Percentiles rank a stretch among this genome's conserved stretches.
Conservation (phyloP, 768 basidiomycete genomes). For the Termitomyces sp. region DNA sequence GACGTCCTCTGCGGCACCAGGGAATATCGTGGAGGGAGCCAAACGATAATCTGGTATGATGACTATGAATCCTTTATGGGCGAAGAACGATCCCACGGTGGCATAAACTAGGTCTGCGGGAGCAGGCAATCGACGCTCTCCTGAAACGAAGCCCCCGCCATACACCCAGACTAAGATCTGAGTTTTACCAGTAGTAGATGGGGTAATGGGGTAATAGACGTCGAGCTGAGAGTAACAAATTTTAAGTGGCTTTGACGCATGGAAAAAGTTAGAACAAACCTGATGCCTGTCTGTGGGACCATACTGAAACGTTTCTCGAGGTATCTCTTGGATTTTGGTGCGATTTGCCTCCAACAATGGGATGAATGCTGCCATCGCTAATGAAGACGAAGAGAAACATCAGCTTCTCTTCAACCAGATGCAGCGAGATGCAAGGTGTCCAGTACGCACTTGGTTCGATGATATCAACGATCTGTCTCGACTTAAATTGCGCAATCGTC, state of each 20-base stretch:
- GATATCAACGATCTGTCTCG: slow-evolving; percentile 25
- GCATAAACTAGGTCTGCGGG: slow-evolving; percentile 49
- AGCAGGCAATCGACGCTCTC: slow-evolving; percentile 40
- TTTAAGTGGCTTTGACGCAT: not conserved
- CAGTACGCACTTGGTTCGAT: slow-evolving; percentile 28
- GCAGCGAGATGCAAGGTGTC: not conserved
- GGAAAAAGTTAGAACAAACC: slow-evolving; percentile 22
- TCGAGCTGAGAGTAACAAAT: slow-evolving; percentile 42
- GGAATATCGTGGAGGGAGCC: slow-evolving; percentile 51
- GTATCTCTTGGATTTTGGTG: slow-evolving; percentile 39
- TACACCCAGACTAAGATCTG: slow-evolving; percentile 63
- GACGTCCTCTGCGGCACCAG: slow-evolving; percentile 49
- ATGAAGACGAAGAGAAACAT: not conserved
- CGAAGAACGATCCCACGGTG: slow-evolving; percentile 59
- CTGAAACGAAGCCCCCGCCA: slow-evolving; percentile 58
- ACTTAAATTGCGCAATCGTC: slow-evolving; percentile 24
- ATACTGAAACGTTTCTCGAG: slow-evolving; percentile 52
- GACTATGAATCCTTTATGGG: slow-evolving; percentile 52
- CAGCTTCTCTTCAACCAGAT: not conserved
- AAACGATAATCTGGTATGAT: slow-evolving; percentile 69
- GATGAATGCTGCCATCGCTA: slow-evolving; percentile 4
- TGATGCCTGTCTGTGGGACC: slow-evolving; percentile 47
- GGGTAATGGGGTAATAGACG: slow-evolving; percentile 50
- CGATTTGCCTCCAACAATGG: slow-evolving; percentile 46
- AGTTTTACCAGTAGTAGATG: slow-evolving; percentile 20